These are phyloP conservation scores for Malassezia vespertilionis DNA, from an alignment of 1,284 basidiomycete species.

Conservation along the genomic window DNA sequence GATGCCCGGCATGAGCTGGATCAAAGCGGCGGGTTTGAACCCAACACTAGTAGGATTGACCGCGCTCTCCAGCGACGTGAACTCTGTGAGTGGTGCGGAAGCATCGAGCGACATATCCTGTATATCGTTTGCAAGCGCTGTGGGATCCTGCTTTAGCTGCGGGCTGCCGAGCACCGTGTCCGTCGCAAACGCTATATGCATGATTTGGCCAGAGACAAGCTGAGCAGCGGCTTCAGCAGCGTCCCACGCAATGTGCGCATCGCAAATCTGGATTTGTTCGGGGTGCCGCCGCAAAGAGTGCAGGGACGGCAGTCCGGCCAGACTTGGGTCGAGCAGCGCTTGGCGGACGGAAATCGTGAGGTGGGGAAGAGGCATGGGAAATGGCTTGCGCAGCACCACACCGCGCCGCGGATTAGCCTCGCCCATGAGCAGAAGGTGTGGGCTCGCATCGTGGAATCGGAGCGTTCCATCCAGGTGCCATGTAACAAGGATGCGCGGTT, in stretches of 20 bases:
- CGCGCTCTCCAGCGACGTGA: slow-evolving; percentile 21
- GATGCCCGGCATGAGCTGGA: slow-evolving; percentile 31
- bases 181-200: slow-evolving; percentile 18
- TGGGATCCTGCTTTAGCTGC: background rate
- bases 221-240: slow-evolving; percentile 27
- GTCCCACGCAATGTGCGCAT: slow-evolving; percentile 29
- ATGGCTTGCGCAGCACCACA: slow-evolving; percentile 22
- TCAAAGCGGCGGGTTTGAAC: slow-evolving; percentile 31
- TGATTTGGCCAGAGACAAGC: slow-evolving; percentile 28
- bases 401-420: slow-evolving; percentile 16
- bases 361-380: slow-evolving; percentile 35
- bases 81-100: slow-evolving; percentile 7
- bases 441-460: slow-evolving; percentile 37
- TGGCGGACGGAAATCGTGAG: slow-evolving; percentile 27
- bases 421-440: slow-evolving; percentile 36
- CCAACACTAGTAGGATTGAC: slow-evolving; percentile 23
- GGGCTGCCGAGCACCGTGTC: background rate
- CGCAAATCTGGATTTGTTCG: slow-evolving; percentile 18
- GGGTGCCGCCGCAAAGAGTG: slow-evolving; percentile 15
- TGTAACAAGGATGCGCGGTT: slow-evolving; percentile 29
- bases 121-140: background rate
- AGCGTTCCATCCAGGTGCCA: slow-evolving; percentile 44
- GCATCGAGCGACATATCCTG: background rate
- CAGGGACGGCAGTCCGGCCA: slow-evolving; percentile 25
- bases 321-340: slow-evolving; percentile 19